Base-by-base conservation (phyloP, 805 yeast genomes). In the Candida montana region DNA sequence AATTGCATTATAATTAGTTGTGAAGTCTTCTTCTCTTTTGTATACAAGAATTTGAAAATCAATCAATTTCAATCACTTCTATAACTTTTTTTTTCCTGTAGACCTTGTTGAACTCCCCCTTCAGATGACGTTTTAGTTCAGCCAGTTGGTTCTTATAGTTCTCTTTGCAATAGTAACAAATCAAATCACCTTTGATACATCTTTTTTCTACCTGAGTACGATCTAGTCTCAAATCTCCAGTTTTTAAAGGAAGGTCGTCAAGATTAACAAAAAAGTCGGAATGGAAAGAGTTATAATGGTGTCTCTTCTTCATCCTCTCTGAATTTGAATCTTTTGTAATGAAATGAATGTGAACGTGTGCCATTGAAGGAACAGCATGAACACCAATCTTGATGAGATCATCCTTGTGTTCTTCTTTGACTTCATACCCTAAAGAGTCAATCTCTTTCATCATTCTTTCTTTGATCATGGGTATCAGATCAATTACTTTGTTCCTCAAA, bases 331-430 rank as follows among this genome's bases (percentile, higher is more conserved):
- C 95, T 37, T 63, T 66, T 0, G 89, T 78, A 36, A 86, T 68
- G 19, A 86, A 76, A 62, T 86, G 95, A 16, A 86, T 64, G 53
- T 86, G 95, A 34, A 85, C 52, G 55, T 86, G 83, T 31, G 60
- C 61, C 71, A 85, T 57, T 1, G 89, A 80, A 3, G 95, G 95
- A 2, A 71, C 71, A 5, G 83, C 60, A 59, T 86, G 95, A 20
- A 84, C 70, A 1, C 95, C 91, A 8, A 71, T 72, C 45, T 65
- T 63, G 8, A 83, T 64, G 29, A 58, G 58, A 16, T 33, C 33
- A 4, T 41, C 35, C 2, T 47, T 39, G 6, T 48, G 47, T 4
- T 50, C 31, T 37, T 60, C 59, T 3, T 33, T 33, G n/a, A 50
- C 46, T 6, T 55, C 52, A 13, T 39, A 28, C 8, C 45, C 45